These are phyloP conservation scores for Aspergillus brasiliensis DNA, from an alignment of 2,329 filamentous ascomycete species.

Conservation along the genomic window DNA sequence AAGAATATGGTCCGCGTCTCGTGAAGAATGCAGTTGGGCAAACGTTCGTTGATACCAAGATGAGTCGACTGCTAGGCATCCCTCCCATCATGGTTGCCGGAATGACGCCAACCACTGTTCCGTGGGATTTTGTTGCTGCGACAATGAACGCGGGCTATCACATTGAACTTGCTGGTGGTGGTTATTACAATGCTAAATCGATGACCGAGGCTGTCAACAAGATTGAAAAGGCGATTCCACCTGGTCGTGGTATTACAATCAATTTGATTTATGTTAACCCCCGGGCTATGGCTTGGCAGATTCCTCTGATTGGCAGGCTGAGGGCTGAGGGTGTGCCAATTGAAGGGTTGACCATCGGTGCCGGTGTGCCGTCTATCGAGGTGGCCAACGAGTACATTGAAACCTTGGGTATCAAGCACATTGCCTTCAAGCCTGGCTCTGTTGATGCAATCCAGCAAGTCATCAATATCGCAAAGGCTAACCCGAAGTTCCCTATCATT, in stretches of 20 bases:
- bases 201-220: slow-evolving; percentile 83
- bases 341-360: slow-evolving; percentile 87
- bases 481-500: slow-evolving; percentile 84
- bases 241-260: slow-evolving; percentile 83
- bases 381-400: slow-evolving; percentile 92
- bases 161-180: slow-evolving; percentile 85
- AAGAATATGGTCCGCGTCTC: slow-evolving; percentile 90
- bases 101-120: slow-evolving; percentile 88
- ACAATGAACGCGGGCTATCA: slow-evolving; percentile 96
- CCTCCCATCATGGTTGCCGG: slow-evolving; percentile 87
- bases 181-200: slow-evolving; percentile 79
- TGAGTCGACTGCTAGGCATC: slow-evolving; percentile 81
- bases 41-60: slow-evolving; percentile 95
- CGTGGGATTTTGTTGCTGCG: slow-evolving; percentile 88
- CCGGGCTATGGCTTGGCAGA: slow-evolving; percentile 88
- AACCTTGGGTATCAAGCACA: slow-evolving; percentile 89
- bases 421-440: slow-evolving; percentile 89
- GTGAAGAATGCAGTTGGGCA: slow-evolving; percentile 86
- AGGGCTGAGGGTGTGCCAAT: slow-evolving; percentile 85
- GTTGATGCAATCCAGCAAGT: slow-evolving; percentile 84
- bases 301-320: slow-evolving; percentile 77
- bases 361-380: slow-evolving; percentile 89
- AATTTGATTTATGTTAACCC: slow-evolving; percentile 93
- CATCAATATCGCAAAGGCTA: slow-evolving; percentile 89
- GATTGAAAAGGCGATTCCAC: slow-evolving; percentile 81